Base-by-base conservation (phyloP, 345 rosid species). In the Syzygium oleosum region DNA sequence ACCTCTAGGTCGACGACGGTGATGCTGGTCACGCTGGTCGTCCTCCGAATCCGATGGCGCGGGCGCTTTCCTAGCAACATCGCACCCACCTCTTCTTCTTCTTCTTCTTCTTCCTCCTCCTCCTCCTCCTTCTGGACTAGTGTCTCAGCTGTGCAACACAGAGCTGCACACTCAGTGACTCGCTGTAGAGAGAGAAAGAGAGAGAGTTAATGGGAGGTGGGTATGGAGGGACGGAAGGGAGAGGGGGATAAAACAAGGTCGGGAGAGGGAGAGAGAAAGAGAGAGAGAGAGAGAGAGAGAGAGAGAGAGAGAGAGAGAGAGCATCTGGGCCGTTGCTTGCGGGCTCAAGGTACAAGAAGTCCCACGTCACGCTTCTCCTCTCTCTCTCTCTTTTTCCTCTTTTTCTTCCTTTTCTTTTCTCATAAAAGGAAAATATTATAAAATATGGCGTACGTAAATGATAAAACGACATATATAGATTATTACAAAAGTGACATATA, bases 31-130 rank as follows among this genome's bases (percentile, higher is more conserved):
- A 94, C 92, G 93, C 99, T 96, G 31, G 96, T 91, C 19, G 99
- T 95, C 87, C 98, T 92, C 90, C 89, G 92, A 63, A 96, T 94
- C 53, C 93, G 88, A 80, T 91, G 92, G n/a, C 96, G 93, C 86
- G 94, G 93, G 41, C 95, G 93, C 90, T 95, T 96, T 43, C 96
- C 98, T 0, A 93, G 92, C 51, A 93, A 91, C 99, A 96, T 94
- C 61, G 5, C 91, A 2, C 14, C 80, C 80, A 34, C 80, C 4
- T 19, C 25, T 23, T 73, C 73, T 34, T 16, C 73, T 34, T 13
- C 73, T 17, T 16, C 21, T 49, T 19, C 84, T 9, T 89, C 23
- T 25, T 52, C 63, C 61, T 9, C 21, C 55, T 31, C 0, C 46
- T 4, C 0, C 46, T 17, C 1, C 78, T 31, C 9, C 79, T 65